These are phyloP conservation scores for Verticillium zaregamsianum DNA, from an alignment of 2,329 filamentous ascomycete genomes.

Conservation along the genomic window DNA sequence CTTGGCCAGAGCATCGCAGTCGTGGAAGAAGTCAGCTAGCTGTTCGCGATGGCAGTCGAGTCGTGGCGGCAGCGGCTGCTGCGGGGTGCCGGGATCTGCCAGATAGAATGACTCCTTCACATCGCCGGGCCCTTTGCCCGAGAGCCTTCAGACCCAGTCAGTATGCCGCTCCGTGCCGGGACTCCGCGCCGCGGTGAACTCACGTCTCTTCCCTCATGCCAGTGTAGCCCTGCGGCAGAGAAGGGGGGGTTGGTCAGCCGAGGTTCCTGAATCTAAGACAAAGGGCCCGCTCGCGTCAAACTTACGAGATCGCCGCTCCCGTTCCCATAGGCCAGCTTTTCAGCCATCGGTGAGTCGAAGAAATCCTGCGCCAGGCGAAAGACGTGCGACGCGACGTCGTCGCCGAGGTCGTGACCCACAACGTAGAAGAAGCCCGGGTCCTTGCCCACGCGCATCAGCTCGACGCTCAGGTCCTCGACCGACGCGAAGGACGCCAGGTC, in stretches of 20 bases:
- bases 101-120: slow-evolving; percentile 14
- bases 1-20: slow-evolving; percentile 6
- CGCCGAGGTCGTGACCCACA: slow-evolving; percentile 9
- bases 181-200: not conserved
- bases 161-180: not conserved
- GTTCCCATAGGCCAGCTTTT: slow-evolving; percentile 5
- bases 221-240: slow-evolving; percentile 10
- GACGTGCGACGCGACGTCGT: slow-evolving; percentile 8
- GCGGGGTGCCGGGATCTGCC: slow-evolving; percentile 6
- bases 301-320: slow-evolving; percentile 13
- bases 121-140: slow-evolving; percentile 10
- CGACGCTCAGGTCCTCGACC: slow-evolving; percentile 5
- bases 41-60: slow-evolving; percentile 4
- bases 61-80: slow-evolving; percentile 6
- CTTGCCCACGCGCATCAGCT: slow-evolving; percentile 13
- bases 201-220: slow-evolving; percentile 14
- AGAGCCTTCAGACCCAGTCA: slow-evolving; percentile 5
- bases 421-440: slow-evolving; percentile 14
- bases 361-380: slow-evolving; percentile 9
- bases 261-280: not conserved
- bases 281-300: not conserved
- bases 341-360: slow-evolving; percentile 4
- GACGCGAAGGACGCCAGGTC: slow-evolving; percentile 6
- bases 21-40: slow-evolving; percentile 7
- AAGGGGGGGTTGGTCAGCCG: slow-evolving; percentile 2